Evolutionary conservation across 2,329 filamentous ascomycete genomes (phyloP), one percentile per base, ranked within the genome.

Genomic region (Pseudogymnoascus pannorum): DNA sequence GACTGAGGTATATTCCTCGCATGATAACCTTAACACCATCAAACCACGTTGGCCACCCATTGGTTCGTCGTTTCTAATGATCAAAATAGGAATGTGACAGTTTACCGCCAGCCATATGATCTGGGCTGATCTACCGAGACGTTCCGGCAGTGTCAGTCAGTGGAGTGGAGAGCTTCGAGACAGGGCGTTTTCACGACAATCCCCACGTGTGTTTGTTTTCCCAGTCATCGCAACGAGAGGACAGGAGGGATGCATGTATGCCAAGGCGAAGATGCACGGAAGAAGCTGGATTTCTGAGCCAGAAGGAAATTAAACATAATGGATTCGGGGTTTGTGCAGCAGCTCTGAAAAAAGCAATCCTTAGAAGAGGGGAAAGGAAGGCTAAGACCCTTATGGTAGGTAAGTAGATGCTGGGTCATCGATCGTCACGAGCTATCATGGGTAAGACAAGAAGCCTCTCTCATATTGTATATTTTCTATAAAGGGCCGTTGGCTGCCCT

Each of bases 221-320:
- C 48, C 48, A 31, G 33, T 54, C 26, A 54, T 54, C 48, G 33
- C 16, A 31, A 33, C n/a, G 33, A 33, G 5, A 54, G 16, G 44
- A 29, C 24, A 31, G 48, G 26, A 24, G 33, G n/a, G 26, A 20
- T 31, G 48, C 24, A 54, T 54, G 48, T 4, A 54, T 54, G 48
- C 48, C 48, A 54, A 54, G 48, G 9, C n/a, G 48, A 31, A 54
- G 26, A 31, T 31, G 48, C 48, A 31, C 48, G 3, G 11, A 54
- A 54, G 48, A 54, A 54, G 48, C 48, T 54, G 48, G 8, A 20
- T 33, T 54, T 18, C 16, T 22, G 11, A 54, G 16, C 48, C 48
- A 54, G 48, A 54, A 54, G 48, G 48, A 54, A 20, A 54, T 54
- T 54, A 54, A 54, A 54, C 48, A 54, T 54, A 12, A 31, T 54